Percentiles rank a stretch among this genome's conserved stretches.
Conservation (phyloP, 2,329 filamentous ascomycete genomes). For the Colletotrichum tamarilloi region DNA sequence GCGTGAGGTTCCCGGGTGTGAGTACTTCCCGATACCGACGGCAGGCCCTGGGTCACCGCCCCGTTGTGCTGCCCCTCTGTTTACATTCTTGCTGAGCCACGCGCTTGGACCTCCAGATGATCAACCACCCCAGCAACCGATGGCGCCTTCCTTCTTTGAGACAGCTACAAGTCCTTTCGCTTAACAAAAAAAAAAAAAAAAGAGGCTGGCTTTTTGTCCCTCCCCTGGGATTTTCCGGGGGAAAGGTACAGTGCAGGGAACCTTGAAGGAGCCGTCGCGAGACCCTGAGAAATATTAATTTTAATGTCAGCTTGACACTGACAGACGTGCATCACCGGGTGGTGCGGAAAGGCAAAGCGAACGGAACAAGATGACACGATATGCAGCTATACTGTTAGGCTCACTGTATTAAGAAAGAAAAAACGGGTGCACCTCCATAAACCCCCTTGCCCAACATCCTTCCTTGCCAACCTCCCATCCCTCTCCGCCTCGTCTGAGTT, state of each 20-base stretch:
- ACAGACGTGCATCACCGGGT: background rate
- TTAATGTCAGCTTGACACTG: background rate
- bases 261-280: background rate
- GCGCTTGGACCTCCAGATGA: background rate
- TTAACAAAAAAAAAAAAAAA: background rate
- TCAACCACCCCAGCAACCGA: background rate
- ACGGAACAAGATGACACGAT: background rate
- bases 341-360: background rate
- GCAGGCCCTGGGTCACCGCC: background rate
- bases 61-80: slow-evolving; percentile 2
- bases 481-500: background rate
- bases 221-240: no score
- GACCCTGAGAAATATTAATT: background rate
- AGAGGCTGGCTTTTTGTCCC: background rate
- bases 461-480: background rate
- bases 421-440: background rate
- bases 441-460: background rate
- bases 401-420: background rate
- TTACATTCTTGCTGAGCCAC: background rate
- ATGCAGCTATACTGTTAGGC: background rate
- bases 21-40: background rate
- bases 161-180: background rate
- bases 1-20: no score
- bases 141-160: background rate
- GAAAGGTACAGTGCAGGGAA: background rate